These are phyloP conservation scores for Phalaenopsis equestris DNA, from an alignment of 106 monocot genomes.

Conservation along the genomic window DNA sequence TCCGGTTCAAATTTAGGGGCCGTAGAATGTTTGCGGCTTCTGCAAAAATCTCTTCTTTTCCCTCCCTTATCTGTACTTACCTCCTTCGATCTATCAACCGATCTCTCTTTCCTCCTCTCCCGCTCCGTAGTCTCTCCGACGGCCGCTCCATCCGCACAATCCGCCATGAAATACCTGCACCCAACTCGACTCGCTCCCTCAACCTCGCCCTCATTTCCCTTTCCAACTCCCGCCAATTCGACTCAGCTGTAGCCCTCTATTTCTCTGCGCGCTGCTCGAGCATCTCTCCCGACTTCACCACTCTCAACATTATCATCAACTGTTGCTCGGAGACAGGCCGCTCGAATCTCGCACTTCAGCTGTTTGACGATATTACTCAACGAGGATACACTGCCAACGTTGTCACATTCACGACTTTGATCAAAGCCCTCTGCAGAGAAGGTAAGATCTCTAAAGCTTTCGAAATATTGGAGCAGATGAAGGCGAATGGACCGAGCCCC, in stretches of 20 bases:
- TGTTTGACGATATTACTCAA: conserved; percentile 31
- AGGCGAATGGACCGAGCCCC: conserved; percentile 9
- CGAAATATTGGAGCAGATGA: conserved; percentile 16
- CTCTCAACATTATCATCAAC: conserved; percentile 24
- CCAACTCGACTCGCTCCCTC: conserved; percentile 10
- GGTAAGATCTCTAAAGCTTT: conserved; percentile 14
- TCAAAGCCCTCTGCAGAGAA: conserved; percentile 23
- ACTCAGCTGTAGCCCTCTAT: conserved; percentile 13
- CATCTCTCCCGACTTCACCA: conserved; percentile 11
- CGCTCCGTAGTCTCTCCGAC: not conserved
- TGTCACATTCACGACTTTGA: conserved; percentile 29
- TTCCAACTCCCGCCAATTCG: conserved; percentile 10
- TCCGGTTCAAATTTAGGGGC: not conserved
- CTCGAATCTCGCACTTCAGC: conserved; percentile 18
- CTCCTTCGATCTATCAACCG: not conserved
- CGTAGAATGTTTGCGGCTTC: conserved; percentile 1
- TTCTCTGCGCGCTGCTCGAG: conserved; percentile 6
- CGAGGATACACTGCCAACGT: conserved; percentile 4
- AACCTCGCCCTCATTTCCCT: conserved; percentile 17
- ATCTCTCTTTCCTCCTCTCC: not conserved
- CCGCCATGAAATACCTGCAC: not conserved
- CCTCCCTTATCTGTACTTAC: not conserved
- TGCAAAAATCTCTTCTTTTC: not conserved
- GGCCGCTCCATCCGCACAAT: not conserved
- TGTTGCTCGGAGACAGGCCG: conserved; percentile 14